Evolutionary conservation across 140 eudicot genomes (phyloP), one percentile per base, ranked within the genome.

Genomic region (Ambrosia hybrid): DNA sequence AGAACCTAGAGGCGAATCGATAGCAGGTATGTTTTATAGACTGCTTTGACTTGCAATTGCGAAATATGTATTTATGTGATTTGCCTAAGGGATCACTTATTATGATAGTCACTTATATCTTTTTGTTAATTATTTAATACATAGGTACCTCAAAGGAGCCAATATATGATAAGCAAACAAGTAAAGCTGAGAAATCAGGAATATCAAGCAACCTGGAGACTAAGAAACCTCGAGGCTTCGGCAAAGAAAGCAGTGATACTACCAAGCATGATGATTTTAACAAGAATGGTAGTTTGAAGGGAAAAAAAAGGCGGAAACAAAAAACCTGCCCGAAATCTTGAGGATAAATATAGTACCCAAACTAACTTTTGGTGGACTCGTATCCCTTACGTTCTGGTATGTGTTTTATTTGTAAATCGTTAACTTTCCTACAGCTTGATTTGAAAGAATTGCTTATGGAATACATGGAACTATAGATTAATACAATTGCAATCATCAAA

Each of bases 381-480:
- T 65, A 93, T 93, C 63, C 94, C 91, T 41, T 87, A 82, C 39
- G 96, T 88, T 81, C 78, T 85, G 65, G 97, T 91, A 86, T 36
- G 68, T 16, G 1, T 55, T 55, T 14, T 0, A 55, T 33, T 14
- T 6, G 95, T 85, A 26, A 16, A 48, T 56, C 67, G 3, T 63
- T 26, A 37, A 15, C 46, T 76, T 41, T 38, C 36, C 38, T 58
- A 45, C 56, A 30, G 7, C 41, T 9, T 8, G 51, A 14, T 17
- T 66, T 65, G 17, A 4, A 69, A 37, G 30, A n/a, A 26, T 16
- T 14, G 73, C 60, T 57, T 69, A 6, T 45, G 53, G 57, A 16
- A 66, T 4, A 6, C 36, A 56, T 6, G 12, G 33, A 58, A 4
- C 38, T 15, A 56, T 56, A 55, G 61, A 14, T 4, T 33, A 30